Evolutionary conservation across 2,329 filamentous ascomycete species (phyloP), one percentile per base, ranked within the genome.

Genomic region (Ustilaginoidea virens): DNA sequence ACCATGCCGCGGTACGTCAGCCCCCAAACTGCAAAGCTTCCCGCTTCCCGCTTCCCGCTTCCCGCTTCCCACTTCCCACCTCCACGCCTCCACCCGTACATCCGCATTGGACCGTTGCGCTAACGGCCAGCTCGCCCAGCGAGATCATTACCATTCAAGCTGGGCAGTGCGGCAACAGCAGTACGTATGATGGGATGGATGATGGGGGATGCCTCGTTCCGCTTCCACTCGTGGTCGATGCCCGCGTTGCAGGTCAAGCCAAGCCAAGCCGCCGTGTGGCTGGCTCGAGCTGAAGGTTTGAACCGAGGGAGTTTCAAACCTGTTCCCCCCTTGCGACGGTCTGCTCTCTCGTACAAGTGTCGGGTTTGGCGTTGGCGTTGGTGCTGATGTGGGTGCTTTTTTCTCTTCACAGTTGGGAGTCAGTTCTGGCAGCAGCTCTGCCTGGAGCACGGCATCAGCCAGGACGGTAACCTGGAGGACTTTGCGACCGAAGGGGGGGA

Each of bases 101-200:
- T n/a, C n/a, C n/a, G n/a, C n/a, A n/a, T n/a, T n/a, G 11, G 19
- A 7, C 19, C 11, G 19, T 11, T 25, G 12, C 2, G 19, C 32
- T 40, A 13, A 34, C 26, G 7, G 20, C 6, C 15, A 15, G 32
- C 2, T 44, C 94, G 90, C 59, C 2, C 44, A 94, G 90, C 59
- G 90, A 98, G 71, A 98, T 98, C 48, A 98, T 98, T 58, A 98
- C 92, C 37, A 80, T 98, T 46, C 90, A 98, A 61, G 87, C 92
- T 40, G 90, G 90, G 69, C 90, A 96, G 60, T 96, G 90, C 69
- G 90, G 87, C 70, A 96, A 96, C 63, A 94, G 86, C 73, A 87
- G 86, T 93, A 53, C 66, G 81, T 80, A 24, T 19, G 7, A 16
- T n/a, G n/a, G n/a, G n/a, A n/a, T n/a, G n/a, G n/a, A n/a, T n/a